Percentiles rank a stretch among this genome's conserved stretches.
Evolutionary conservation across 139 green algal genomes (phyloP).

Genomic region (Closterium sp.): DNA sequence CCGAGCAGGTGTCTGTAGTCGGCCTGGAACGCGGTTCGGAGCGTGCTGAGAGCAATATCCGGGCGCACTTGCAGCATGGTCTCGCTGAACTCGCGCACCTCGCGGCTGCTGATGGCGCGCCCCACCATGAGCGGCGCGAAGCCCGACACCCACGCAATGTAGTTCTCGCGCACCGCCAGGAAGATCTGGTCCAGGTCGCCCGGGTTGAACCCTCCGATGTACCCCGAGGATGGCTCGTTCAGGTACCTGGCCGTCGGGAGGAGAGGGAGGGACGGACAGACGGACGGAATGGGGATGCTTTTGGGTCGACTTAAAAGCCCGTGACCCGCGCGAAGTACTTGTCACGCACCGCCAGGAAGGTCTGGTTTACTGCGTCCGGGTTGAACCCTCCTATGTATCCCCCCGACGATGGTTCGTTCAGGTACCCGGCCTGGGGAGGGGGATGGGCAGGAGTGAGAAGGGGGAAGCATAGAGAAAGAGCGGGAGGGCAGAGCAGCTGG

Average conservation of each 20-base stretch:
- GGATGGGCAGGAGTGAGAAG: too few relatives aligned
- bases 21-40: slow-evolving; percentile 18
- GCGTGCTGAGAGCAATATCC: slow-evolving; percentile 22
- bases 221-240: background rate
- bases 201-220: slow-evolving; percentile 12
- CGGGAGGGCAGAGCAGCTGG: too few relatives aligned
- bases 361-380: too few relatives aligned
- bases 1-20: background rate
- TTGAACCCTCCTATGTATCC: too few relatives aligned
- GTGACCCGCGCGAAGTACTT: too few relatives aligned
- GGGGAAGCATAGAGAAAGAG: too few relatives aligned
- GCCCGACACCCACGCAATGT: background rate
- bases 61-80: slow-evolving; percentile 9
- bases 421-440: too few relatives aligned
- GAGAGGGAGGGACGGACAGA: too few relatives aligned
- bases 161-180: slow-evolving; percentile 10
- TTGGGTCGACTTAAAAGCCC: too few relatives aligned
- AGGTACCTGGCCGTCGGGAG: slow-evolving; percentile 5
- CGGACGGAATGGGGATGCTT: too few relatives aligned
- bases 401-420: too few relatives aligned
- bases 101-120: background rate
- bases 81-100: slow-evolving; percentile 14
- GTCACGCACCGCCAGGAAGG: too few relatives aligned
- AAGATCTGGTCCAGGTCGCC: slow-evolving; percentile 28
- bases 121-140: slow-evolving; percentile 19